Percentiles rank a stretch among this genome's conserved stretches.
phyloP scores from a whole-genome alignment of 1,139 yeast species.

The Geotrichum europaeum region DNA sequence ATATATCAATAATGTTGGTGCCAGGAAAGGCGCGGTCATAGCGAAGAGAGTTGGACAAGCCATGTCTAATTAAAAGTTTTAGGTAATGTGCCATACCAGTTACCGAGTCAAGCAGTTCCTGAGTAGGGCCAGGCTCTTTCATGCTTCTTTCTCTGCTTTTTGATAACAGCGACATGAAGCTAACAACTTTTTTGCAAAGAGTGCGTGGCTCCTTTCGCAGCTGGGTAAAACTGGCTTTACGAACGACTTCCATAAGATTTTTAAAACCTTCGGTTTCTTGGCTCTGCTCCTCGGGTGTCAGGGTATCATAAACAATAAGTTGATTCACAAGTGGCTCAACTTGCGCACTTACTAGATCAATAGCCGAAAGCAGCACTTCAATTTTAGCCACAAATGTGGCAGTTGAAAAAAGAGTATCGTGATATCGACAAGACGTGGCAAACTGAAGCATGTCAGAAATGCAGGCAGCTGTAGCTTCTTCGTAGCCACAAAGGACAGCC shows the following conservation, averaged over 20 bases:
- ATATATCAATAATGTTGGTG: constrained; percentile 57
- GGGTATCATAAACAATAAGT: constrained; percentile 11
- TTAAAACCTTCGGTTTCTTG: constrained; percentile 18
- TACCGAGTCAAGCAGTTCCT: constrained; percentile 71
- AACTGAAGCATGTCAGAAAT: constrained; percentile 87
- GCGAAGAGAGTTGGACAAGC: constrained; percentile 67
- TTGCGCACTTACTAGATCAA: constrained; percentile 45
- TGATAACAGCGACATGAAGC: constrained; percentile 40
- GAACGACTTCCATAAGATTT: constrained; percentile 11
- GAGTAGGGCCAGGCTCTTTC: constrained; percentile 35
- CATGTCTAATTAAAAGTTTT: constrained; percentile 75
- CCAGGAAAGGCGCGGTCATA: constrained; percentile 55
- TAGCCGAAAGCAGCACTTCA: constrained; percentile 69
- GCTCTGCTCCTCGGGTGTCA: constrained; percentile 14
- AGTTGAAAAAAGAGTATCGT: constrained; percentile 64
- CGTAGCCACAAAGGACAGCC: constrained; percentile 82
- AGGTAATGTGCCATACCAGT: constrained; percentile 92
- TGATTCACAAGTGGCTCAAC: constrained; percentile 24
- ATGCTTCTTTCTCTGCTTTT: constrained; percentile 31
- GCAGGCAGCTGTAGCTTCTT: constrained; percentile 87
- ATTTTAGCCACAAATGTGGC: constrained; percentile 68
- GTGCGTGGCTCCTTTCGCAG: constrained; percentile 80
- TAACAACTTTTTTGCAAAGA: constrained; percentile 47
- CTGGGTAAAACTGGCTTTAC: constrained; percentile 22
- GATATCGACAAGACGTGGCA: constrained; percentile 72